Conservation (phyloP, 1,284 basidiomycete genomes). For the Ustilago cynodontis region DNA sequence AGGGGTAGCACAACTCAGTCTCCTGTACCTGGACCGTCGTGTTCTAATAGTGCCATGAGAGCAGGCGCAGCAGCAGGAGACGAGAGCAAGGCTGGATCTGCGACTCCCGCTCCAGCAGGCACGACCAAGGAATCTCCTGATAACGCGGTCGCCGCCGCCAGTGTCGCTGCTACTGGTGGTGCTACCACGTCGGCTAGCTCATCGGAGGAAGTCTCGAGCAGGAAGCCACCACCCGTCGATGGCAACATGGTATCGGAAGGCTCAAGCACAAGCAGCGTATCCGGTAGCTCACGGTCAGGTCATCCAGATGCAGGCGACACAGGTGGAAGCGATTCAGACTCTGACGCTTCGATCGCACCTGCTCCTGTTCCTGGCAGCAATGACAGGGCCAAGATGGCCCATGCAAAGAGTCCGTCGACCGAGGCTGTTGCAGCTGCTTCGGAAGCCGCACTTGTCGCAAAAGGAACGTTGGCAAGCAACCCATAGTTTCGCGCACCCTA, state of each 20-base stretch:
- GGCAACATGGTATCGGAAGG: slow-evolving; percentile 17
- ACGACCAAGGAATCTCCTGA: slow-evolving; percentile 3
- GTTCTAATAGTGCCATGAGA: not conserved
- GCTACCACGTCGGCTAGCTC: too few relatives aligned
- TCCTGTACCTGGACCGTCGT: slow-evolving; percentile 13
- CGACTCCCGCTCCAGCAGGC: not conserved
- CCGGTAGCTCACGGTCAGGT: slow-evolving; percentile 31
- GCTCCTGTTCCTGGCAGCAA: not conserved
- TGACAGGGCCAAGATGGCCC: not conserved
- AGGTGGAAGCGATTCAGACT: slow-evolving; percentile 33
- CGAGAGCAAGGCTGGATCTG: slow-evolving; percentile 16
- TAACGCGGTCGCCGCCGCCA: not conserved
- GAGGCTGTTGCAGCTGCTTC: not conserved
- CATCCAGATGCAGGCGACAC: slow-evolving; percentile 27
- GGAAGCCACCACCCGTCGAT: not conserved
- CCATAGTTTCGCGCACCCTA: not conserved
- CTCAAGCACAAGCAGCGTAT: slow-evolving; percentile 34
- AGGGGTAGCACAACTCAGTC: slow-evolving; percentile 20
- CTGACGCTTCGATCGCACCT: slow-evolving; percentile 23
- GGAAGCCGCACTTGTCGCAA: not conserved
- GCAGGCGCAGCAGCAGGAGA: not conserved
- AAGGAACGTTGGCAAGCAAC: not conserved
- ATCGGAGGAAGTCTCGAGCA: not conserved
- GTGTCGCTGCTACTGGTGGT: not conserved
- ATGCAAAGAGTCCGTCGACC: not conserved